Conservation (phyloP, 805 yeast species). For the Naumovozyma baii region DNA sequence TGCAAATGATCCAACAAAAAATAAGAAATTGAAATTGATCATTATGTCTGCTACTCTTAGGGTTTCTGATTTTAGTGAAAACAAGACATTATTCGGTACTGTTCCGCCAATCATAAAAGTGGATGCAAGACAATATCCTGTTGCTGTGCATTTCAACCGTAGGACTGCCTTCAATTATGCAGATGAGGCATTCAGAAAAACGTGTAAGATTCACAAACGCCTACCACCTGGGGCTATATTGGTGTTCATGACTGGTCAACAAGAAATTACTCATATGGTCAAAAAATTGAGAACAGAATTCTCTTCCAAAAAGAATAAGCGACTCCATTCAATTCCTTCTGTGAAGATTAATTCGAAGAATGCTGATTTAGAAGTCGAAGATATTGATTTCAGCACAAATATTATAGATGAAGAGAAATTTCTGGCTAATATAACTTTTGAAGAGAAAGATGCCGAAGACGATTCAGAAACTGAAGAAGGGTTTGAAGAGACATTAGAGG, state of each 20-base stretch:
- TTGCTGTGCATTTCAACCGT: constrained; percentile 79
- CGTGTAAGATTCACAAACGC: constrained; percentile 74
- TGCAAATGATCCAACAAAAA: constrained; percentile 36
- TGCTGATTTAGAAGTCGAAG: constrained; percentile 78
- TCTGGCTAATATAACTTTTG: constrained; percentile 28
- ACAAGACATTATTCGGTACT: constrained; percentile 48
- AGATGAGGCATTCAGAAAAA: constrained; percentile 77
- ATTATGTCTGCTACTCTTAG: constrained; percentile 97
- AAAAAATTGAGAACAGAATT: constrained; percentile 58
- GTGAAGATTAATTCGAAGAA: constrained; percentile 47
- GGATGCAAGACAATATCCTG: constrained; percentile 91
- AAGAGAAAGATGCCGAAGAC: constrained; percentile 31
- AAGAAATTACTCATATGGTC: constrained; percentile 74
- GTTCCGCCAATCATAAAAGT: constrained; percentile 87
- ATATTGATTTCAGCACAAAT: constrained; percentile 60
- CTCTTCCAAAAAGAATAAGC: constrained; percentile 35
- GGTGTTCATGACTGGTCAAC: constrained; percentile 88
- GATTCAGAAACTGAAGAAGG: constrained; percentile 42
- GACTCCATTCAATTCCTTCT: constrained; percentile 30
- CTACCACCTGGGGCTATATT: constrained; percentile 93
- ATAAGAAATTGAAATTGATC: constrained; percentile 64
- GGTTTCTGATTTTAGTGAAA: constrained; percentile 88
- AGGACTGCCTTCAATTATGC: constrained; percentile 69
- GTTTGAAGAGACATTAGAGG: constrained; percentile 60
- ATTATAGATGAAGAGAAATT: constrained; percentile 27